These are phyloP conservation scores for Cyclotella baltica DNA, from an alignment of 108 stramenopile genomes.

Conservation along the genomic window DNA sequence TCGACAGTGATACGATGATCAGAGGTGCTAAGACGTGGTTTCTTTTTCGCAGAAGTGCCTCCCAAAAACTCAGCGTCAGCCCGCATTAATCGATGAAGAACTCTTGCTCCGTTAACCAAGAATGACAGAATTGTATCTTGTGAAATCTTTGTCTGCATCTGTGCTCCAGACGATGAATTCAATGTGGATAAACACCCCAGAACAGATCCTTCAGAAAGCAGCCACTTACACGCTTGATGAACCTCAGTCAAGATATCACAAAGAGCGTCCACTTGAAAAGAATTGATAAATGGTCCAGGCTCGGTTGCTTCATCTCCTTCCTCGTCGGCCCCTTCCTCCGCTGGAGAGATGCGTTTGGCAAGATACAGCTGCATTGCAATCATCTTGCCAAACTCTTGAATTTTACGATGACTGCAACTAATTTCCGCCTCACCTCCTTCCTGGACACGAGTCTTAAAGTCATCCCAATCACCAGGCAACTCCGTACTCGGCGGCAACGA, in stretches of 20 bases:
- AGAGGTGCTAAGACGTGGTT: not conserved
- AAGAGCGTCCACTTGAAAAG: conserved; percentile 31
- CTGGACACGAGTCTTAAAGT: conserved; percentile 12
- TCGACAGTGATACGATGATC: not conserved
- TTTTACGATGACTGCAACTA: not conserved
- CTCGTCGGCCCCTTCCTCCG: conserved; percentile 36
- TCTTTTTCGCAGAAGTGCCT: not conserved
- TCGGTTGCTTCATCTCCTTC: conserved; percentile 37
- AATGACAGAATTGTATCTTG: conserved; percentile 33
- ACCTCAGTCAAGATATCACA: conserved; percentile 37
- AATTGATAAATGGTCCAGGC: conserved; percentile 42
- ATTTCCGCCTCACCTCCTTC: not conserved
- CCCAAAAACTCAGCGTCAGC: not conserved
- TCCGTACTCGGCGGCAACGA: conserved; percentile 62
- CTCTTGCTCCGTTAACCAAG: conserved; percentile 38
- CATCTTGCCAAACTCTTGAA: conserved; percentile 29
- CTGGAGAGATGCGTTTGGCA: conserved; percentile 55
- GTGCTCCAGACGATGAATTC: not conserved
- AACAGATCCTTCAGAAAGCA: conserved; percentile 25
- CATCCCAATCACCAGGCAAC: conserved; percentile 51
- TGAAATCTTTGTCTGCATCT: conserved; percentile 6
- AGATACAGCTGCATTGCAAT: conserved; percentile 65
- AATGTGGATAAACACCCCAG: conserved; percentile 6
- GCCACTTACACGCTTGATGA: conserved; percentile 45
- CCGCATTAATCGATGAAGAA: conserved; percentile 29